A percentile compares a stretch with the other conserved stretches of the same genome.
phyloP scores from a whole-genome alignment of 2,329 filamentous ascomycete species.

The Aspergillus neoniger region DNA sequence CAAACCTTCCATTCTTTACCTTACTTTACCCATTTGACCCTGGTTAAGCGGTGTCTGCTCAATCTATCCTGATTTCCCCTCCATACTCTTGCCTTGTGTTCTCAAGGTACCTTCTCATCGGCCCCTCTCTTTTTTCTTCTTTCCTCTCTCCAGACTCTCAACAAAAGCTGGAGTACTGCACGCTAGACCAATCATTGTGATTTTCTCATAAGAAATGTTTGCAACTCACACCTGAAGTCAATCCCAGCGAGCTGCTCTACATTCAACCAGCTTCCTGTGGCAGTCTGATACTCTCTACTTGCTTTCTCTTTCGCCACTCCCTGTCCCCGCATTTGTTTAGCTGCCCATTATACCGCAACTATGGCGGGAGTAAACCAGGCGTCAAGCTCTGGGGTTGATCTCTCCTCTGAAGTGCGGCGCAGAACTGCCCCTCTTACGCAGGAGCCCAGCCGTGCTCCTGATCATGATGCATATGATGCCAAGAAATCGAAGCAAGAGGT shows the following conservation, averaged over 20 bases:
- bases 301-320: slow-evolving; percentile 16
- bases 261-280: neutral
- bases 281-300: neutral
- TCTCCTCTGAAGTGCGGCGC: slow-evolving; percentile 41
- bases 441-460: slow-evolving; percentile 26
- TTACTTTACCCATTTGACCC: neutral
- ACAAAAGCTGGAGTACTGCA: neutral
- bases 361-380: slow-evolving; percentile 38
- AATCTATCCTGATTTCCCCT: slow-evolving; percentile 8
- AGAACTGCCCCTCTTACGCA: slow-evolving; percentile 43
- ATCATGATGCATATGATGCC: slow-evolving; percentile 30
- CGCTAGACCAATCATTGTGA: neutral
- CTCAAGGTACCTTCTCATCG: neutral
- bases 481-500: slow-evolving; percentile 42
- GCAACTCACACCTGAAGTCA: neutral
- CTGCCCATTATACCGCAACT: slow-evolving; percentile 11
- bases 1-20: too few relatives aligned
- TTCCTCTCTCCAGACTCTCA: neutral
- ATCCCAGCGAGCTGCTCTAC: neutral
- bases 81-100: slow-evolving; percentile 8
- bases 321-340: slow-evolving; percentile 8
- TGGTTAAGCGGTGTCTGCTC: neutral
- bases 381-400: slow-evolving; percentile 38
- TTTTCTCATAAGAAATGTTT: neutral
- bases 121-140: neutral